phyloP scores from a whole-genome alignment of 2,329 filamentous ascomycete species.

The Capronia coronata region DNA sequence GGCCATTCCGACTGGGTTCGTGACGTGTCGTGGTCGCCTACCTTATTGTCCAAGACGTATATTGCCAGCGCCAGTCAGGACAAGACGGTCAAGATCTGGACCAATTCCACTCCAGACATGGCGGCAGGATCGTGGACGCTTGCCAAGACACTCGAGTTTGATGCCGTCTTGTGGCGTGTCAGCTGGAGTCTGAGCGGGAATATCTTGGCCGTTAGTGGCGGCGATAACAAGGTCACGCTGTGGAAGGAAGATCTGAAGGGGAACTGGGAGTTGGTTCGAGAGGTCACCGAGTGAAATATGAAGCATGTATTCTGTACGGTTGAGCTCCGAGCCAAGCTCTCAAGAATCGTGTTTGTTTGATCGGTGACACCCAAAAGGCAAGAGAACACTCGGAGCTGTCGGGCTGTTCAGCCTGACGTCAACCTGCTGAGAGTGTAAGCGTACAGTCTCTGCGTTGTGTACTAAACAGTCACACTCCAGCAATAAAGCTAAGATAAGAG shows the following conservation, averaged over 20 bases:
- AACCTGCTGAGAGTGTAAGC: too few relatives aligned
- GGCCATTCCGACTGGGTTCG: slow-evolving; percentile 96
- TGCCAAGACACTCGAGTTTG: slow-evolving; percentile 77
- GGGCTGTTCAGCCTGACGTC: too few relatives aligned
- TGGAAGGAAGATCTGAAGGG: slow-evolving; percentile 98
- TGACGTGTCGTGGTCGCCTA: slow-evolving; percentile 95
- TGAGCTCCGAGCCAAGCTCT: too few relatives aligned
- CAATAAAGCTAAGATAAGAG: too few relatives aligned
- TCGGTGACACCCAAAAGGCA: too few relatives aligned
- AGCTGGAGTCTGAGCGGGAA: slow-evolving; percentile 98
- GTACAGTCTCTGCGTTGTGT: too few relatives aligned
- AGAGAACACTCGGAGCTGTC: too few relatives aligned
- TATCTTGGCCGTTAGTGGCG: slow-evolving; percentile 84
- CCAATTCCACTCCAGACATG: slow-evolving; percentile 53
- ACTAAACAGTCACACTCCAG: too few relatives aligned
- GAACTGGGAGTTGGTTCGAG: slow-evolving; percentile 96
- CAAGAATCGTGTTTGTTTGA: too few relatives aligned
- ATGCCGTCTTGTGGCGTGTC: slow-evolving; percentile 86
- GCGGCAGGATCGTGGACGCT: slow-evolving; percentile 64
- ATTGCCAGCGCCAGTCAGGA: slow-evolving; percentile 94
- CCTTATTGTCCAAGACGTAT: slow-evolving; percentile 89
- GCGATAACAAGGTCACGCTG: slow-evolving; percentile 92
- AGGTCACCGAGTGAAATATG: slow-evolving; percentile 79
- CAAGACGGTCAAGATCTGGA: slow-evolving; percentile 97
- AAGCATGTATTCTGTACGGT: too few relatives aligned